Evolutionary conservation across 2,329 filamentous ascomycete genomes (phyloP).

Genomic region (Dactylellina cionopaga): DNA sequence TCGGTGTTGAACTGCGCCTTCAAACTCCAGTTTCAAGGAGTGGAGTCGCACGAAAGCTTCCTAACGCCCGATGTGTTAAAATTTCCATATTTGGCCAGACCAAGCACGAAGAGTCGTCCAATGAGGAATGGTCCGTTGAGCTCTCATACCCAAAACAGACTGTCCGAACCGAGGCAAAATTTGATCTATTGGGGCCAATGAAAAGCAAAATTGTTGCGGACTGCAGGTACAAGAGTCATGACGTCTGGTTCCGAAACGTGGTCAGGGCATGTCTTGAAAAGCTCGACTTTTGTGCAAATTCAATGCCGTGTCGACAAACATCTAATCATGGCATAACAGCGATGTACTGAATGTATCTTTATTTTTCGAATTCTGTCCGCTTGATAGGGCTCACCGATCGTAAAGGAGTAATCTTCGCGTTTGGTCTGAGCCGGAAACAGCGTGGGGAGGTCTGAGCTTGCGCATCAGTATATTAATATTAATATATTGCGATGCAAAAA

Average conservation of each 20-base stretch:
- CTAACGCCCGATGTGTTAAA: conserved; percentile 35
- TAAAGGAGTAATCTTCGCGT: conserved; percentile 1
- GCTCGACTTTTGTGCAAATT: neutral
- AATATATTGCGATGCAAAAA: too few relatives aligned
- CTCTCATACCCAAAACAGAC: conserved; percentile 6
- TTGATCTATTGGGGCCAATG: neutral
- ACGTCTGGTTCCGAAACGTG: conserved; percentile 9
- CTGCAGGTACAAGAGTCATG: conserved; percentile 41
- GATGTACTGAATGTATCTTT: neutral
- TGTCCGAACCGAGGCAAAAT: conserved; percentile 16
- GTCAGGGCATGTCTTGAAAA: conserved; percentile 4
- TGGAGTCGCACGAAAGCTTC: neutral
- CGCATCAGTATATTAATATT: too few relatives aligned
- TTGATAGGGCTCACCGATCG: neutral
- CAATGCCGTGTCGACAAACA: conserved; percentile 9
- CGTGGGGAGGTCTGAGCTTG: neutral
- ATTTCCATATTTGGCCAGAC: conserved; percentile 17
- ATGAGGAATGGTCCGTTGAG: conserved; percentile 14
- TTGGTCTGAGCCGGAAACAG: conserved; percentile 24
- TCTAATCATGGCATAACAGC: neutral
- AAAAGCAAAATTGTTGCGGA: conserved; percentile 13
- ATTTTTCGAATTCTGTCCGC: neutral
- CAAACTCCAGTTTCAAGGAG: conserved; percentile 32
- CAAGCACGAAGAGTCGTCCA: neutral
- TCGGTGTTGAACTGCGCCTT: conserved; percentile 13